Base-by-base conservation (phyloP, 176 grass and related monocot genomes). In the Rhynchospora tenuis region DNA sequence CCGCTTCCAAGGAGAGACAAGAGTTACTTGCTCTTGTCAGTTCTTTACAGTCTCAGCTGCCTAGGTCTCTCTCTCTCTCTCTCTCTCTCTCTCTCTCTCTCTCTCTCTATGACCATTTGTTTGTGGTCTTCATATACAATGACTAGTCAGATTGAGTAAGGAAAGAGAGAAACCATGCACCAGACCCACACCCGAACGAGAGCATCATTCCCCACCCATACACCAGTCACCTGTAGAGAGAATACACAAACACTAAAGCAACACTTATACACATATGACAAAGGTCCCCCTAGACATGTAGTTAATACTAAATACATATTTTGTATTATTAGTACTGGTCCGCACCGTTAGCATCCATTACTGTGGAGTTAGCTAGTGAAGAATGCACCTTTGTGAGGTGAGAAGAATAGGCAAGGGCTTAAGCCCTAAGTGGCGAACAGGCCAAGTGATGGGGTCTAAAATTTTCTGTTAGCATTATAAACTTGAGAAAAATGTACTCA, bases 1-100 rank as follows among this genome's bases (percentile, higher is more conserved):
- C 76, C 57, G 86, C 89, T 38, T 80, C 43, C 44, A 95, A 85
- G 76, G 96, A 99, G 83, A 99, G 94, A 77, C 84, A 90, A 79
- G 91, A 92, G 79, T 87, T 99, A 22, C 54, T 99, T 78, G 75
- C 87, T 64, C 83, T 93, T 51, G 88, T 92, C 28, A 86, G 87
- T 45, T 62, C 84, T 77, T 81, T 99, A 72, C 75, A 90, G 83
- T 95, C 71, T 9, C 92, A 93, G 85, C 85, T 88, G 65, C 78
- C 86, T 82, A 99, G 96, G 93, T 99, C 81, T 28, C 1, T 22
- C 58, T 85, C 57, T 80, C 48, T 43, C 58, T 27, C 74, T 73
- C 80, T 52, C 44, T 87, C 47, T 42, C 43, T 17, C 33, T 87
- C 47, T 42, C 43, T 17, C 33, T 74, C 59, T 31, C 12, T 56